Percentiles rank a stretch among this genome's conserved stretches.
Evolutionary conservation across 2,329 filamentous ascomycete species (phyloP).

Genomic region (Exophiala calicioides): DNA sequence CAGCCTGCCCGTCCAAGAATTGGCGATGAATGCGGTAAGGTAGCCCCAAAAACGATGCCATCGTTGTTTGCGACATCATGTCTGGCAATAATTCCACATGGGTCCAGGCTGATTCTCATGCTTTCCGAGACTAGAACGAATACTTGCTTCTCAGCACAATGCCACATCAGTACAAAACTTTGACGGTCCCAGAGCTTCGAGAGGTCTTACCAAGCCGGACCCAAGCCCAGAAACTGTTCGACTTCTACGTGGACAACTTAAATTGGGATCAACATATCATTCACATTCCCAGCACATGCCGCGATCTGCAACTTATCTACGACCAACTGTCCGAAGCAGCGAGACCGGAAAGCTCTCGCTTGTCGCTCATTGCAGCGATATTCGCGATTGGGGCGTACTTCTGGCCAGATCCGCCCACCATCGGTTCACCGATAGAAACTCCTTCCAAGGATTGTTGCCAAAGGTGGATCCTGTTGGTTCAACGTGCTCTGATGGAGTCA

Average conservation of each 20-base stretch:
- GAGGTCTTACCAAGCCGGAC: not conserved
- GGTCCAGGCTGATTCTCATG: no score
- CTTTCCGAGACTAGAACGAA: no score
- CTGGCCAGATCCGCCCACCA: not conserved
- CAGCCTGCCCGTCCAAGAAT: not conserved
- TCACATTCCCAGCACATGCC: not conserved
- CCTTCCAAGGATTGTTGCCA: no score
- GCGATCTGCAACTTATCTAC: not conserved
- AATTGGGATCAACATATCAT: conserved; percentile 1
- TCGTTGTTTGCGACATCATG: no score
- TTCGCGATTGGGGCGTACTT: not conserved
- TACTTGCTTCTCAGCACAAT: not conserved
- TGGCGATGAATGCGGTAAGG: not conserved
- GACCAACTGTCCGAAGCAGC: not conserved
- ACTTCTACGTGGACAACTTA: not conserved
- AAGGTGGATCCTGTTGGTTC: not conserved
- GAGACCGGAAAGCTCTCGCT: not conserved
- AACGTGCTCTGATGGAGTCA: not conserved
- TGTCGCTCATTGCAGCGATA: conserved; percentile 1
- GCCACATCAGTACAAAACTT: not conserved
- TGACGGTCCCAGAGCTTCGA: not conserved
- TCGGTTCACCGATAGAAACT: no score
- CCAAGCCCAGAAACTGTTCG: not conserved
- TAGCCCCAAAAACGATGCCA: no score
- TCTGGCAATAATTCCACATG: no score